Conservation (phyloP, 2,329 filamentous ascomycete species). For the Aspergillus bombycis region DNA sequence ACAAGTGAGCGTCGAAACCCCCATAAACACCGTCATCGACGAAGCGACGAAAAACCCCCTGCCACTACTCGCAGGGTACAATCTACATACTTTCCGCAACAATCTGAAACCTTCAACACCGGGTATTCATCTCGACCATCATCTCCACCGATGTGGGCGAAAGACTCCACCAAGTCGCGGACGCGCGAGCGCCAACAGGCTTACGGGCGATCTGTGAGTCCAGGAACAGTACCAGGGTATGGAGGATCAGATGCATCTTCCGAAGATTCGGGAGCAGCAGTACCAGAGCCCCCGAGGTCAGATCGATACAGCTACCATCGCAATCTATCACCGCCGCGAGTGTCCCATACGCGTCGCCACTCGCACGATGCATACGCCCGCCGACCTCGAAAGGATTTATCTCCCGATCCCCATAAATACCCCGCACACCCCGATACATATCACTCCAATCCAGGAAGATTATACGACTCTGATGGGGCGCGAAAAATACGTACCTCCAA, state of each 20-base stretch:
- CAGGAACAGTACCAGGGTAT: slow-evolving; percentile 23
- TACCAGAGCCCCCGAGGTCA: slow-evolving; percentile 12
- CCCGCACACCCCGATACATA: slow-evolving; percentile 16
- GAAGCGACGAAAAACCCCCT: slow-evolving; percentile 27
- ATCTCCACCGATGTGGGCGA: slow-evolving; percentile 30
- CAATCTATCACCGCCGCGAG: slow-evolving; percentile 32
- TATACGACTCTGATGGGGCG: slow-evolving; percentile 25
- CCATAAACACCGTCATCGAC: slow-evolving; percentile 26
- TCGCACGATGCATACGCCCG: slow-evolving; percentile 42
- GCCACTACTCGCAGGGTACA: slow-evolving; percentile 24
- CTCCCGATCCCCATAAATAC: slow-evolving; percentile 24
- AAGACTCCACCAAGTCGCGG: slow-evolving; percentile 22
- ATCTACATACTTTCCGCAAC: slow-evolving; percentile 18
- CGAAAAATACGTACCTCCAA: slow-evolving; percentile 16
- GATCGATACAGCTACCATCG: slow-evolving; percentile 22
- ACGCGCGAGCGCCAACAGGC: slow-evolving; percentile 26
- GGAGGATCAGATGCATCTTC: slow-evolving; percentile 34
- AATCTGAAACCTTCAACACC: slow-evolving; percentile 20
- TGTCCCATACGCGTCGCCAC: slow-evolving; percentile 34
- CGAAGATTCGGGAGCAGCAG: slow-evolving; percentile 27
- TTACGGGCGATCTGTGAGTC: slow-evolving; percentile 23
- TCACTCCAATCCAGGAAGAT: slow-evolving; percentile 11
- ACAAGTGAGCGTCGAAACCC: slow-evolving; percentile 24
- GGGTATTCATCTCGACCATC: slow-evolving; percentile 29
- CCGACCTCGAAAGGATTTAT: slow-evolving; percentile 32